phyloP scores from a whole-genome alignment of 2,329 filamentous ascomycete genomes.

The Colletotrichum trifolii region DNA sequence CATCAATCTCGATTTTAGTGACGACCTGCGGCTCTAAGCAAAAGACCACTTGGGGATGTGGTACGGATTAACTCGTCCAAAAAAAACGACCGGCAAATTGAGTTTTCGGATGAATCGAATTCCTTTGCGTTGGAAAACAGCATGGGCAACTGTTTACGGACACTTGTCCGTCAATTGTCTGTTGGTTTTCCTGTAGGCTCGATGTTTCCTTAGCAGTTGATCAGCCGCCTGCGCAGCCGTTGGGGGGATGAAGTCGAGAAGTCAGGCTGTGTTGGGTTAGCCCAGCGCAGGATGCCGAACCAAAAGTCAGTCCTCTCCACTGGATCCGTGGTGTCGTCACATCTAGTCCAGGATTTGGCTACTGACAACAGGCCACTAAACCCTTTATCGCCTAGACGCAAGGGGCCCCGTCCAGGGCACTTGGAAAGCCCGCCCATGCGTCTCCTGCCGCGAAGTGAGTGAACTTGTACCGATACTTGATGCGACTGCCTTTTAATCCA shows the following conservation, averaged over 20 bases:
- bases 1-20: conserved; percentile 1
- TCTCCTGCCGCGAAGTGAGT: conserved; percentile 13
- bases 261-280: neutral
- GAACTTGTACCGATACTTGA: conserved; percentile 32
- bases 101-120: too few species aligned
- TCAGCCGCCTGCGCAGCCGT: conserved; percentile 5
- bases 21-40: too few species aligned
- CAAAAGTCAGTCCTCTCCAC: conserved; percentile 5
- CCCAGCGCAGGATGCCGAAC: conserved; percentile 2
- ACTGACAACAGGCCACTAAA: conserved; percentile 35
- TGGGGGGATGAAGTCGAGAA: conserved; percentile 3
- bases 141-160: too few species aligned
- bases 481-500: conserved; percentile 12
- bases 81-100: too few species aligned
- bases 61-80: too few species aligned
- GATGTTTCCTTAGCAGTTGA: neutral
- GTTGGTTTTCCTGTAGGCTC: too few species aligned
- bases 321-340: conserved; percentile 30
- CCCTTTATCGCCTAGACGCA: conserved; percentile 25
- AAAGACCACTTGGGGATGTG: too few species aligned
- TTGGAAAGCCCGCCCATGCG: conserved; percentile 23
- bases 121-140: too few species aligned
- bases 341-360: conserved; percentile 22
- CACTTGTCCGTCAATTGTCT: too few species aligned
- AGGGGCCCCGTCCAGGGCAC: conserved; percentile 32